A percentile compares a stretch with the other conserved stretches of the same genome.
These are phyloP conservation scores for Claviceps purpurea DNA, from an alignment of 2,329 filamentous ascomycete genomes.

Conservation along the genomic window DNA sequence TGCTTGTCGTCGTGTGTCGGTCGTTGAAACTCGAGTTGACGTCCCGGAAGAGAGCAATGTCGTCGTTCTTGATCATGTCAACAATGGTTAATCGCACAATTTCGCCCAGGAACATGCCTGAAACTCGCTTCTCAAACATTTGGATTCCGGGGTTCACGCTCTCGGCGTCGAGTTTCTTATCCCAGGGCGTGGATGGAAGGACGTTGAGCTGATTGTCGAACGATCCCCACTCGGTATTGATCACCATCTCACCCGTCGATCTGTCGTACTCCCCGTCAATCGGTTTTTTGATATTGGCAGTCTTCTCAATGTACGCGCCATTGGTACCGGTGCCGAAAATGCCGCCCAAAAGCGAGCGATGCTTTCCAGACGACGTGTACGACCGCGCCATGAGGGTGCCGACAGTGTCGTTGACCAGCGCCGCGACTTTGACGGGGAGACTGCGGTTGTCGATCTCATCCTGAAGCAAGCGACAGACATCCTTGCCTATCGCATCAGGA, in stretches of 20 bases:
- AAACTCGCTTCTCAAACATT: slow-evolving; percentile 98
- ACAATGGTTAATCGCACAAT: slow-evolving; percentile 70
- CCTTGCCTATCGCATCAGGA: slow-evolving; percentile 81
- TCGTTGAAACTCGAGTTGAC: slow-evolving; percentile 60
- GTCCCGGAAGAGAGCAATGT: slow-evolving; percentile 62
- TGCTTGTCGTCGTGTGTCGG: slow-evolving; percentile 53
- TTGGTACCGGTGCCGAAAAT: slow-evolving; percentile 98
- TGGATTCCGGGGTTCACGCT: slow-evolving; percentile 89
- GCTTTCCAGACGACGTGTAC: slow-evolving; percentile 82
- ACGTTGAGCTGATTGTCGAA: slow-evolving; percentile 91
- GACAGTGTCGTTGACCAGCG: slow-evolving; percentile 93
- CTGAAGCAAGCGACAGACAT: slow-evolving; percentile 85
- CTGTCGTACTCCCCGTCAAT: slow-evolving; percentile 58
- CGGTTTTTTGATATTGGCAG: slow-evolving; percentile 70
- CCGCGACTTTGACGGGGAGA: slow-evolving; percentile 86
- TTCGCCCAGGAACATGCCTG: slow-evolving; percentile 96
- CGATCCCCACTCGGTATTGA: slow-evolving; percentile 97
- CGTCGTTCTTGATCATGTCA: slow-evolving; percentile 54
- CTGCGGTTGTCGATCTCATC: slow-evolving; percentile 73
- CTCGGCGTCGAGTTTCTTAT: slow-evolving; percentile 61
- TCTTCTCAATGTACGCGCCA: slow-evolving; percentile 91
- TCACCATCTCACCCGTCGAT: slow-evolving; percentile 83
- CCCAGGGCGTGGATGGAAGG: slow-evolving; percentile 74
- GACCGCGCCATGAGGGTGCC: slow-evolving; percentile 96
- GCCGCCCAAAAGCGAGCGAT: slow-evolving; percentile 76